These are phyloP conservation scores for Metschnikowia borealis DNA, from an alignment of 805 yeast species.

Conservation along the genomic window DNA sequence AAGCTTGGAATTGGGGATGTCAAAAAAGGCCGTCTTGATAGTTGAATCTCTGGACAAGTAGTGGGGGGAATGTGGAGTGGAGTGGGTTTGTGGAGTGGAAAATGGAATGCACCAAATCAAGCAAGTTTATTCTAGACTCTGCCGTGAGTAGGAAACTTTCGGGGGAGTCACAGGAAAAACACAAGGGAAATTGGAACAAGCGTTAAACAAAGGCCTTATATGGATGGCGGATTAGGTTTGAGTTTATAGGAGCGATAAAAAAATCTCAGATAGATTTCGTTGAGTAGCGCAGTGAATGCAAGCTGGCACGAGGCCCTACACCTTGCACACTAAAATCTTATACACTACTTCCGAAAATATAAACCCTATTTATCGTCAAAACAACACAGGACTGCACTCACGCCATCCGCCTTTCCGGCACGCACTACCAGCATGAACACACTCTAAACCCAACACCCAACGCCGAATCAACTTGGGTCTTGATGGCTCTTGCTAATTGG, in stretches of 20 bases:
- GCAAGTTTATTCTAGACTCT: neutral
- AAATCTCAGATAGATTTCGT: slow-evolving; percentile 2
- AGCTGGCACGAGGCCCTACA: slow-evolving; percentile 5
- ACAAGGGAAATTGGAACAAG: neutral
- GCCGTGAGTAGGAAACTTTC: neutral
- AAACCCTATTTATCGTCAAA: neutral
- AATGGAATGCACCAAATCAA: neutral
- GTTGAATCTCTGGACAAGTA: neutral
- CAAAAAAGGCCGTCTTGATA: neutral
- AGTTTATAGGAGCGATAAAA: slow-evolving; percentile 1
- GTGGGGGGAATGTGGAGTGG: neutral
- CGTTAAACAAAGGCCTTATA: neutral
- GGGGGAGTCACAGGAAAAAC: neutral
- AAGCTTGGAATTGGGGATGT: too few species aligned
- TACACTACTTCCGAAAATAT: slow-evolving; percentile 4
- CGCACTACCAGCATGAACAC: neutral
- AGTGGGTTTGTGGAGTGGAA: slow-evolving; percentile 1
- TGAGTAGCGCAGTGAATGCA: slow-evolving; percentile 6
- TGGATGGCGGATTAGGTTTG: neutral
- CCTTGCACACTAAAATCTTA: slow-evolving; percentile 2
- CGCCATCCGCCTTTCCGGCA: neutral
- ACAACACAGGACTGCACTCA: slow-evolving; percentile 1
- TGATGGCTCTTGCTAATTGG: neutral
- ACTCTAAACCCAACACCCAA: neutral
- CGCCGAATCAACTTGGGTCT: too few species aligned